Base-by-base conservation (phyloP, 164 flowering plant species). In the Liriodendron chinense region DNA sequence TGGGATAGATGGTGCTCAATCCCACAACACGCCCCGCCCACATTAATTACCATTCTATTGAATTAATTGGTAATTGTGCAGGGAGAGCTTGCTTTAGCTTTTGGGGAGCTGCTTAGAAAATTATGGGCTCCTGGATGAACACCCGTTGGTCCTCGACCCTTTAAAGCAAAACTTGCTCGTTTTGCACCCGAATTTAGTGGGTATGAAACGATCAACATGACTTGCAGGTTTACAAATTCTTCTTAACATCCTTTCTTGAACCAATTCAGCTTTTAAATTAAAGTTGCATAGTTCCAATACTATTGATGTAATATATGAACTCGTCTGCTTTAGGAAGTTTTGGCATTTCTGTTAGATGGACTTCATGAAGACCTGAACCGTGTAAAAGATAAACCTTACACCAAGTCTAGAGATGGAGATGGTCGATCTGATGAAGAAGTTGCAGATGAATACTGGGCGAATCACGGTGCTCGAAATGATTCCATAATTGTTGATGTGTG, bases 291-390 rank as follows among this genome's bases (percentile, higher is more conserved):
- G 26, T 34, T 67, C 43, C 43, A 0, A 3, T 34, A 34, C 43
- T 34, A 16, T 67, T 34, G 53, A 69, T 48, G 56, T 0, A 12
- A 9, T 69, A 12, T 47, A 47, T 69, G 50, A 48, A 18, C 10
- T 64, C 0, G 4, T 53, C 3, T 70, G 23, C 23, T 82, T 23
- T 82, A 96, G 99, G 99, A 96, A 80, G 97, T 96, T 75, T 82
- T 96, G 78, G 99, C 99, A 48, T 96, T 92, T 89, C 82, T 96
- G 68, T 85, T 96, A 14, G 99, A 96, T 88, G 99, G 99, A 73
- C 97, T 96, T 85, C 99, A 96, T 86, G 99, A 96, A 88, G 99
- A 96, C 84, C 83, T 96, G 77, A 96, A 96, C 80, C 98, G 99
- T 75, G 99, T 94, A 69, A 96, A 94, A 80, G 85, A 91, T 79